Percentiles rank a stretch among this genome's conserved stretches.
phyloP scores from a whole-genome alignment of 2,329 filamentous ascomycete genomes.

The Hirsutella minnesotensis region DNA sequence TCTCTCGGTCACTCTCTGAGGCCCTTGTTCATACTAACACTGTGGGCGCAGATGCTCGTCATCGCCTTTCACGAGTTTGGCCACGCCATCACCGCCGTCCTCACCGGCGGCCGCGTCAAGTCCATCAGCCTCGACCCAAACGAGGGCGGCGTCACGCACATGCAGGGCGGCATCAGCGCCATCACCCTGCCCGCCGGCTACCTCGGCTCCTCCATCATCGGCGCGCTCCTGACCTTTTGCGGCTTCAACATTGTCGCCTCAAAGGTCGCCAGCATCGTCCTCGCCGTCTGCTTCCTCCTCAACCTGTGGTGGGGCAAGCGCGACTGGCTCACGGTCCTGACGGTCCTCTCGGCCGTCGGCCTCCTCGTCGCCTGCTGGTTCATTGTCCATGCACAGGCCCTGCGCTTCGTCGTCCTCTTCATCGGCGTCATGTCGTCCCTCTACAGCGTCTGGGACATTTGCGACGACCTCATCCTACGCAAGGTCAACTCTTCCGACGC shows the following conservation, averaged over 20 bases:
- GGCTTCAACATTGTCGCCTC: constrained; percentile 73
- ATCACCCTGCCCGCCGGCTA: constrained; percentile 70
- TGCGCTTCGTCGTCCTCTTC: constrained; percentile 66
- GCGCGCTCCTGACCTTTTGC: constrained; percentile 65
- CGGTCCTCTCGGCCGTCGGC: constrained; percentile 57
- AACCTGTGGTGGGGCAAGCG: constrained; percentile 72
- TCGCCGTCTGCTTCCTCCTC: constrained; percentile 65
- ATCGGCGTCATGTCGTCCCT: constrained; percentile 74
- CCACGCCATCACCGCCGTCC: constrained; percentile 60
- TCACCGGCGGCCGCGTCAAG: constrained; percentile 62
- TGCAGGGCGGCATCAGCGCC: constrained; percentile 58
- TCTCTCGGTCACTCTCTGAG: too few species aligned
- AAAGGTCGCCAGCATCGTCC: constrained; percentile 64
- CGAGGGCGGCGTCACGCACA: constrained; percentile 69
- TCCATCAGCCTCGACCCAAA: constrained; percentile 66
- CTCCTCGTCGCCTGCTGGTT: constrained; percentile 68
- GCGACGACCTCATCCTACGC: constrained; percentile 67
- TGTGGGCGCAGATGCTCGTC: constrained; percentile 68
- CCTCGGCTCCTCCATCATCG: constrained; percentile 64
- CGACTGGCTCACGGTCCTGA: constrained; percentile 67
- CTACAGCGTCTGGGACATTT: constrained; percentile 79
- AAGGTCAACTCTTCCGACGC: constrained; percentile 75
- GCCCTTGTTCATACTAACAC: too few species aligned
- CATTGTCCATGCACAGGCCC: constrained; percentile 60
- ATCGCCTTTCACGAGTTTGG: constrained; percentile 76